phyloP scores from a whole-genome alignment of 2,329 filamentous ascomycete genomes.

The Sporothrix humicola region DNA sequence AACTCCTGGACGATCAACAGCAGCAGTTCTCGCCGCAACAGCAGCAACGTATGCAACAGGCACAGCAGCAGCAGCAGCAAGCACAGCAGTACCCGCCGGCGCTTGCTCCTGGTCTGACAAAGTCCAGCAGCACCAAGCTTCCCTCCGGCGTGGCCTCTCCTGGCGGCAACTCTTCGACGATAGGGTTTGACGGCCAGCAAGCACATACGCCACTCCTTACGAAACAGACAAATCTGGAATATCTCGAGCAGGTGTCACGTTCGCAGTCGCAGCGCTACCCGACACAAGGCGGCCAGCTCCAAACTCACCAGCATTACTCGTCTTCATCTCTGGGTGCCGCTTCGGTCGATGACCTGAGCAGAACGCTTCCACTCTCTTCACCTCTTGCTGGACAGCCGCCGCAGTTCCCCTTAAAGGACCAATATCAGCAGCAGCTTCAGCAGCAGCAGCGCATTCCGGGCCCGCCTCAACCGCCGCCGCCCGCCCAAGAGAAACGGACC shows the following conservation, averaged over 20 bases:
- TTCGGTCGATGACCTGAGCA: slow-evolving; percentile 52
- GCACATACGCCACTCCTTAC: slow-evolving; percentile 39
- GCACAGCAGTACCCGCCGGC: slow-evolving; percentile 39
- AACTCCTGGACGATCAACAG: slow-evolving; percentile 30
- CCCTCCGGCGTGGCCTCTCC: slow-evolving; percentile 10
- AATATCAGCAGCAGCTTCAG: slow-evolving; percentile 40
- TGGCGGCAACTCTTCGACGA: slow-evolving; percentile 12
- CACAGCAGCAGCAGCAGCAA: slow-evolving; percentile 43
- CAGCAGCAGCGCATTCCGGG: slow-evolving; percentile 39
- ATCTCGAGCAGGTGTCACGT: slow-evolving; percentile 55
- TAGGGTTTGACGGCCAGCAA: slow-evolving; percentile 40
- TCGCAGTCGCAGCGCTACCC: slow-evolving; percentile 60
- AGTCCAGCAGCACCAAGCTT: slow-evolving; percentile 44
- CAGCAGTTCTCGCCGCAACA: slow-evolving; percentile 37
- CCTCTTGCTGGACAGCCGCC: slow-evolving; percentile 40
- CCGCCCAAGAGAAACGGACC: slow-evolving; percentile 54
- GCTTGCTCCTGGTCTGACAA: slow-evolving; percentile 36
- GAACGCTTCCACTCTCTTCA: slow-evolving; percentile 41
- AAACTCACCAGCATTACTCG: slow-evolving; percentile 46
- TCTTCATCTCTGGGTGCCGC: slow-evolving; percentile 43
- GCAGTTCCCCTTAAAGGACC: slow-evolving; percentile 32
- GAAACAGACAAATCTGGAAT: slow-evolving; percentile 47
- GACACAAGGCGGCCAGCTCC: slow-evolving; percentile 42
- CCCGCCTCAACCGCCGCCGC: slow-evolving; percentile 39
- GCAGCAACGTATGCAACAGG: slow-evolving; percentile 43